Conservation (phyloP, 176 grass and related monocot genomes). For the Otatea glauca region DNA sequence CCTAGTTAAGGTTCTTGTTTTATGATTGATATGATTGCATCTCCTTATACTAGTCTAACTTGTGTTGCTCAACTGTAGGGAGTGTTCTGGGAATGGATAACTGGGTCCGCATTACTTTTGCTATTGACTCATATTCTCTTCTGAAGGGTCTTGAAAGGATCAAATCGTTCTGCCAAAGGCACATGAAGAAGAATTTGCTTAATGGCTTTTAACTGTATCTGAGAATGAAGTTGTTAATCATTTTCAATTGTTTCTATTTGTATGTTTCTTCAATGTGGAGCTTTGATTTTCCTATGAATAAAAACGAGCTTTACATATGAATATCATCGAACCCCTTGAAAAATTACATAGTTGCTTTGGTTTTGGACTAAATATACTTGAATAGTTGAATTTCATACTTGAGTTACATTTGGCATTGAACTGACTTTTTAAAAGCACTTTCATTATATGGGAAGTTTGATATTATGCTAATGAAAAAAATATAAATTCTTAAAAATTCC, state of each 20-base stretch:
- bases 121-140: slow-evolving; percentile 54
- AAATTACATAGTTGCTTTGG: neutral
- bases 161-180: slow-evolving; percentile 52
- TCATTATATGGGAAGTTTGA: neutral
- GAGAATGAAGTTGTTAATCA: neutral
- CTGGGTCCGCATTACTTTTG: slow-evolving; percentile 59
- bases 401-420: neutral
- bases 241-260: neutral
- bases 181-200: slow-evolving; percentile 43
- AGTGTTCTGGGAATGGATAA: slow-evolving; percentile 61
- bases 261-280: neutral
- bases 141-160: slow-evolving; percentile 57
- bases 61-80: slow-evolving; percentile 8
- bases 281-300: slow-evolving; percentile 20
- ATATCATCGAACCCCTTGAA: neutral
- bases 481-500: neutral
- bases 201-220: slow-evolving; percentile 18
- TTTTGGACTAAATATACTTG: neutral
- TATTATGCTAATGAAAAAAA: neutral
- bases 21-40: neutral
- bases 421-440: neutral
- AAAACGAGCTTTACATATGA: neutral
- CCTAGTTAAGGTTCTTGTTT: neutral
- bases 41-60: neutral
- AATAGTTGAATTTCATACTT: neutral